These are phyloP conservation scores for Pseudophaeomoniella oleicola DNA, from an alignment of 2,329 filamentous ascomycete genomes.

Conservation along the genomic window DNA sequence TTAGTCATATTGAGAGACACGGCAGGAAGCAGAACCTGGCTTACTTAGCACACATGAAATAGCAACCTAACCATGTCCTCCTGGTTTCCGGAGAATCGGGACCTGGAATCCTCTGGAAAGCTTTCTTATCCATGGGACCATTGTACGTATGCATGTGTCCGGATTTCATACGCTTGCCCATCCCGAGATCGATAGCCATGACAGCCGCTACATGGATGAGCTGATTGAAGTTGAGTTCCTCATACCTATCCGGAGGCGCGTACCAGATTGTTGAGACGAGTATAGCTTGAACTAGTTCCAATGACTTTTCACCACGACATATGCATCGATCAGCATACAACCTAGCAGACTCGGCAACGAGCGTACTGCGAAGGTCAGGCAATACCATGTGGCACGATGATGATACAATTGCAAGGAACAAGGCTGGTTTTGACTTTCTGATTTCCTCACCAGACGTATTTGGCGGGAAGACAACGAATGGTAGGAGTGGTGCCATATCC, in stretches of 20 bases:
- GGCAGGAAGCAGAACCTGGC: constrained; percentile 7
- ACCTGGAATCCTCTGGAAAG: constrained; percentile 16
- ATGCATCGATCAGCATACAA: constrained; percentile 61
- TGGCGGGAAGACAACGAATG: constrained; percentile 42
- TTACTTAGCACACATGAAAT: constrained; percentile 44
- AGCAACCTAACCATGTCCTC: constrained; percentile 46
- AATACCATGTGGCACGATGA: constrained; percentile 37
- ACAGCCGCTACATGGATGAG: constrained; percentile 66
- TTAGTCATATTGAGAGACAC: background rate
- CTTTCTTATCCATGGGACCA: constrained; percentile 18
- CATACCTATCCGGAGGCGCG: constrained; percentile 65
- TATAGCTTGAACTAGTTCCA: constrained; percentile 71
- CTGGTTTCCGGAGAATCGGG: constrained; percentile 42
- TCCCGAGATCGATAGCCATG: constrained; percentile 71
- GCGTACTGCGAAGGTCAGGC: constrained; percentile 41
- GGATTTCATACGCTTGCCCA: constrained; percentile 42
- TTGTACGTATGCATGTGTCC: constrained; percentile 23
- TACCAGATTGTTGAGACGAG: constrained; percentile 72
- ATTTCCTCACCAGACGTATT: constrained; percentile 39
- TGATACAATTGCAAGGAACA: constrained; percentile 44
- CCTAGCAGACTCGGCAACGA: constrained; percentile 58
- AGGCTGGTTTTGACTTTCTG: constrained; percentile 41
- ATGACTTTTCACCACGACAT: constrained; percentile 60
- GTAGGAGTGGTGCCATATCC: constrained; percentile 40
- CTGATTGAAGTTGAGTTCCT: constrained; percentile 83